Conservation (phyloP, 2,329 filamentous ascomycete genomes). For the Hymenoscyphus fraxineus region DNA sequence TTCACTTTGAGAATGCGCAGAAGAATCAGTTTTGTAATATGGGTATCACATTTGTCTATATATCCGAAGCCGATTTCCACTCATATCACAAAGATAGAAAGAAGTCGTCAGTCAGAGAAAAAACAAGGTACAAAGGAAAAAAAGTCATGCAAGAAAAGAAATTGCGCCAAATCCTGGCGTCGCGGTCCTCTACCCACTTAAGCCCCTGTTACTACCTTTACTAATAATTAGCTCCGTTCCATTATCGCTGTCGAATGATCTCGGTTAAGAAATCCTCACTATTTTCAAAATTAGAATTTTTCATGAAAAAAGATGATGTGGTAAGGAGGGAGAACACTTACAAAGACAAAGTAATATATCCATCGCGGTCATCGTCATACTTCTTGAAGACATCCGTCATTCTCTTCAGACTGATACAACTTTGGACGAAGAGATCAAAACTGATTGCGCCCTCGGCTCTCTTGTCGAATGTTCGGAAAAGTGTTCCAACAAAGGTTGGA, state of each 20-base stretch:
- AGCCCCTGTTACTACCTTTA: not conserved
- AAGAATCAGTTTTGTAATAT: not conserved
- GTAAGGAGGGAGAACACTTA: slow-evolving; percentile 18
- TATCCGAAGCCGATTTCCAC: not conserved
- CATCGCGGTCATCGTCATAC: slow-evolving; percentile 95
- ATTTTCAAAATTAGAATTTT: slow-evolving; percentile 8
- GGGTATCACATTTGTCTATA: slow-evolving; percentile 2
- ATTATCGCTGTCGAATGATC: slow-evolving; percentile 32
- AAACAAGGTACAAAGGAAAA: not conserved
- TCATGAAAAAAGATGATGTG: not conserved
- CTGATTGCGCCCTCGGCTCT: slow-evolving; percentile 67
- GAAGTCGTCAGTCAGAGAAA: not conserved
- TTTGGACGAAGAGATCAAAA: slow-evolving; percentile 97
- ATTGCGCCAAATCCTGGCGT: not conserved
- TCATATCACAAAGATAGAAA: not conserved
- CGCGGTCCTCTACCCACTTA: slow-evolving; percentile 1
- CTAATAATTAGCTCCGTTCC: not conserved
- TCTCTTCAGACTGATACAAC: slow-evolving; percentile 91
- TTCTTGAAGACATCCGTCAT: slow-evolving; percentile 99
- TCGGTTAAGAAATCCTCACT: slow-evolving; percentile 35
- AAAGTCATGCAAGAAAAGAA: not conserved
- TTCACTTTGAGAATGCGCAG: too few relatives aligned
- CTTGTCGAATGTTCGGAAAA: slow-evolving; percentile 90
- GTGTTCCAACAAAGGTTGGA: slow-evolving; percentile 73
- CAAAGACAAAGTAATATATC: slow-evolving; percentile 81